A percentile compares a stretch with the other conserved stretches of the same genome.
Evolutionary conservation across 2,329 filamentous ascomycete species (phyloP).

Genomic region (Xylariaceae sp.): DNA sequence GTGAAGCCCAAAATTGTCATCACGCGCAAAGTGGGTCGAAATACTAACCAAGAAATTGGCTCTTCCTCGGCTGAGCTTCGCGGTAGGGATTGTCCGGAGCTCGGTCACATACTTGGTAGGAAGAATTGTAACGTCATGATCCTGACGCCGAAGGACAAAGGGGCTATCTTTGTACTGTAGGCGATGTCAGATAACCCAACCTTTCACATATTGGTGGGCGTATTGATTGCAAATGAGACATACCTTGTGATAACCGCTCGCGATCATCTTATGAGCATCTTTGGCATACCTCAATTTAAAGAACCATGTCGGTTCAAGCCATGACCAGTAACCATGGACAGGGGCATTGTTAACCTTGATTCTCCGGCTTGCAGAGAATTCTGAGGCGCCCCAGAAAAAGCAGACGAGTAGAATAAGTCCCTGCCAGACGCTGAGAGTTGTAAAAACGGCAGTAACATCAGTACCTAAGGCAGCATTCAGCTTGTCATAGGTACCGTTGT

Average conservation of each 20-base stretch:
- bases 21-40: background rate
- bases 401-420: conserved; percentile 1
- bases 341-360: conserved; percentile 4
- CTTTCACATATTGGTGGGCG: background rate
- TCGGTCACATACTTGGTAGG: conserved; percentile 6
- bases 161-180: background rate
- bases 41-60: conserved; percentile 8
- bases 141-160: conserved; percentile 5
- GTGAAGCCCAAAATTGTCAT: background rate
- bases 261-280: conserved; percentile 9
- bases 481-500: conserved; percentile 5
- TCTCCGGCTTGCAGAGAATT: conserved; percentile 2
- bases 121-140: conserved; percentile 10
- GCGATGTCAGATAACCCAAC: background rate
- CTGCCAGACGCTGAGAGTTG: conserved; percentile 5
- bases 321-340: conserved; percentile 14
- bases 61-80: conserved; percentile 1
- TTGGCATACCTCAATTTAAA: conserved; percentile 9
- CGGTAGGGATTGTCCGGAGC: background rate
- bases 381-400: conserved; percentile 4
- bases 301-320: conserved; percentile 15
- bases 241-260: conserved; percentile 12
- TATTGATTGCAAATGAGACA: background rate
- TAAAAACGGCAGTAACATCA: background rate
- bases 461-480: conserved; percentile 4